phyloP scores from a whole-genome alignment of 176 grass and related monocot genomes.

The Pontederia paniculata region DNA sequence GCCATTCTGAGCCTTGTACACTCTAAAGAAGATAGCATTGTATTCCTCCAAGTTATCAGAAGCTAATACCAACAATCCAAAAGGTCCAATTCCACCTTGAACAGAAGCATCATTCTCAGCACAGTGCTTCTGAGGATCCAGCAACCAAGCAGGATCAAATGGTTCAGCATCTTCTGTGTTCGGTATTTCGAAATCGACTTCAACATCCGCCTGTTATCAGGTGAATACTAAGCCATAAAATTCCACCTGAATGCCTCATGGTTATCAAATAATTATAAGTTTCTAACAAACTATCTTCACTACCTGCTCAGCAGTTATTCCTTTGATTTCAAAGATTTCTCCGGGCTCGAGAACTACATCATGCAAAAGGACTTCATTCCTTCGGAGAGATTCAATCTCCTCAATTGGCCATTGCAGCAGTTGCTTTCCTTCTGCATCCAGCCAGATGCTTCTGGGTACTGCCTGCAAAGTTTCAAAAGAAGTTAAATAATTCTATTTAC shows the following conservation, averaged over 20 bases:
- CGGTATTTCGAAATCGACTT: conserved; percentile 53
- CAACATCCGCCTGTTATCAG: conserved; percentile 58
- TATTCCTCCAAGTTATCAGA: conserved; percentile 57
- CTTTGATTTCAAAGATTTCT: conserved; percentile 43
- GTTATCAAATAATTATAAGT: neutral
- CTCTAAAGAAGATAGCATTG: conserved; percentile 53
- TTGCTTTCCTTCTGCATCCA: conserved; percentile 51
- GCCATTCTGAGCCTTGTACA: conserved; percentile 45
- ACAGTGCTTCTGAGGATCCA: conserved; percentile 51
- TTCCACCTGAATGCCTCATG: neutral
- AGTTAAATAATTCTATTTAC: too few relatives aligned
- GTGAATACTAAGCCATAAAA: conserved; percentile 22
- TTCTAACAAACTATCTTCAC: too few relatives aligned
- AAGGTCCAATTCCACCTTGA: conserved; percentile 45
- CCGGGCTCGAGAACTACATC: conserved; percentile 45
- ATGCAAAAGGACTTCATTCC: conserved; percentile 31
- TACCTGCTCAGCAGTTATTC: conserved; percentile 52
- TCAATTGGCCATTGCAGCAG: conserved; percentile 77
- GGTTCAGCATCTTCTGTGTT: conserved; percentile 27
- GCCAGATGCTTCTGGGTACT: conserved; percentile 71
- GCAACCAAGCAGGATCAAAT: conserved; percentile 59
- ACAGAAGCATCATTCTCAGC: conserved; percentile 31
- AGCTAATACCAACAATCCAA: conserved; percentile 64
- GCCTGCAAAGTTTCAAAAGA: conserved; percentile 14
- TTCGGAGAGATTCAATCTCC: conserved; percentile 59